phyloP scores from a whole-genome alignment of 352 stramenopile genomes.

The Phytopythium vexans region DNA sequence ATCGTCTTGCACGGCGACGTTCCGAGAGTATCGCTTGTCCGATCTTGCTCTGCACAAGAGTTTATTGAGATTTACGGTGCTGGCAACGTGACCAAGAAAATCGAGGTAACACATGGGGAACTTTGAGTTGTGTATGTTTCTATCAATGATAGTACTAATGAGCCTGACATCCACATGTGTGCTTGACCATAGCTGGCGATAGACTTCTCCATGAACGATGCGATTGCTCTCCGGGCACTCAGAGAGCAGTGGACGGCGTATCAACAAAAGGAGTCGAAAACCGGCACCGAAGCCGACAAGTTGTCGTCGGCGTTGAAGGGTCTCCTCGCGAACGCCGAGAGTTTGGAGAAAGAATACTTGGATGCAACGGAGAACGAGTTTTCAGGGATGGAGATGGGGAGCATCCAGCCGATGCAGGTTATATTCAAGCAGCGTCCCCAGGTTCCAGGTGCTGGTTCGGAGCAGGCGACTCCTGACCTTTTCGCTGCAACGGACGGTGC shows the following conservation, averaged over 20 bases:
- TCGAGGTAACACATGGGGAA: conserved; percentile 43
- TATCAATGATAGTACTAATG: no score
- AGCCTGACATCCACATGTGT: no score
- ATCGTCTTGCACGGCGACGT: conserved; percentile 71
- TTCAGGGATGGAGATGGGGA: conserved; percentile 14
- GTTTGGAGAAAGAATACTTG: conserved; percentile 47
- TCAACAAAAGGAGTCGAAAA: conserved; percentile 19
- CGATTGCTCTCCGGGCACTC: conserved; percentile 41
- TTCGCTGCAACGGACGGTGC: conserved; percentile 9
- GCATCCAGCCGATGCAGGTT: conserved; percentile 59
- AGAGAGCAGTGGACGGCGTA: conserved; percentile 47
- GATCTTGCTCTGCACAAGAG: conserved; percentile 66
- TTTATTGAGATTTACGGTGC: conserved; percentile 72
- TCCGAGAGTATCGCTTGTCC: conserved; percentile 68
- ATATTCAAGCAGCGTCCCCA: conserved; percentile 85
- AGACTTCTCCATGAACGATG: conserved; percentile 71
- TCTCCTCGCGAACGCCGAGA: conserved; percentile 43
- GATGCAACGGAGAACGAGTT: conserved; percentile 27
- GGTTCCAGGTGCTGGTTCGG: conserved; percentile 10
- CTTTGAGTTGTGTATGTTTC: no score
- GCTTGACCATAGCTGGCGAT: conserved; percentile 53
- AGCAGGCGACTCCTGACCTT: conserved; percentile 16
- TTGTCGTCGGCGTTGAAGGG: conserved; percentile 44
- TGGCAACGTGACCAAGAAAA: conserved; percentile 54
- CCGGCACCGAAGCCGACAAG: conserved; percentile 16